These are phyloP conservation scores for Leccinum imitatum DNA, from an alignment of 768 basidiomycete genomes.

Conservation along the genomic window DNA sequence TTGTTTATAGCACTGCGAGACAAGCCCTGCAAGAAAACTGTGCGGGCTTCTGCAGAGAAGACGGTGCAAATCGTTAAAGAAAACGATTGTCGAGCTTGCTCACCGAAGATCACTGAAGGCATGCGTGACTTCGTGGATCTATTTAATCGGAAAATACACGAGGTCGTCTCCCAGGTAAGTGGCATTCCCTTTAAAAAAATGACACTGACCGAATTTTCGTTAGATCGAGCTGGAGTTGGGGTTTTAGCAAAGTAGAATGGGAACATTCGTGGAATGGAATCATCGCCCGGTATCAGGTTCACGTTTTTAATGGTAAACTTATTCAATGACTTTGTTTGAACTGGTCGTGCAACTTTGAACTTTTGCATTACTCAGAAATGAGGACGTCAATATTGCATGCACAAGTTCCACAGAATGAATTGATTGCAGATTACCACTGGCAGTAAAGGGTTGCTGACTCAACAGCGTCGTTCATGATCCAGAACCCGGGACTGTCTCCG, in stretches of 20 bases:
- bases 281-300: background rate
- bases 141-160: background rate
- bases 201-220: background rate
- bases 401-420: no score
- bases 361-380: background rate
- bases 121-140: background rate
- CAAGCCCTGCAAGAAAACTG: conserved; percentile 15
- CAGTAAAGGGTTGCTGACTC: no score
- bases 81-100: background rate
- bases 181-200: no score
- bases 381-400: background rate
- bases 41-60: conserved; percentile 3
- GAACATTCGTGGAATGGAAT: background rate
- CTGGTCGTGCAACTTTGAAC: background rate
- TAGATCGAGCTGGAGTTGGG: background rate
- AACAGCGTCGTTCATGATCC: no score
- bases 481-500: no score
- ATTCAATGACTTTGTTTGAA: background rate
- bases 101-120: background rate
- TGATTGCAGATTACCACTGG: no score
- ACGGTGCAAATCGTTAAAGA: background rate
- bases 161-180: background rate
- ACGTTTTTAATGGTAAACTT: background rate
- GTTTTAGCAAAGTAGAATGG: background rate
- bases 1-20: conserved; percentile 14